Evolutionary conservation across 495 filamentous ascomycete species (phyloP), one percentile per base, ranked within the genome.

Genomic region (Echria macrotheca): DNA sequence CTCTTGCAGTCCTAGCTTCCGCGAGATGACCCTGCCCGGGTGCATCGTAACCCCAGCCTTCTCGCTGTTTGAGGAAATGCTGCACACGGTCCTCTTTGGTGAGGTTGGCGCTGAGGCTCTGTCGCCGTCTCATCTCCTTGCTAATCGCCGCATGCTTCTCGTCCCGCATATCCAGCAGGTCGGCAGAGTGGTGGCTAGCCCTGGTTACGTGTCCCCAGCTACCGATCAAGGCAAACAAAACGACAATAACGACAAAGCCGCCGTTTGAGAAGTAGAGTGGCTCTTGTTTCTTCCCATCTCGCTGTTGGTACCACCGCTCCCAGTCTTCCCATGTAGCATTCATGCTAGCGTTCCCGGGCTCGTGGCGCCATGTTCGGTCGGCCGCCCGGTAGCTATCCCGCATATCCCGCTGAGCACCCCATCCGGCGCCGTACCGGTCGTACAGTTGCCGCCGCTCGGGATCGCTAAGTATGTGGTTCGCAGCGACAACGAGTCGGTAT

Each of bases 241-340:
- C 69, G 5, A 96, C 63, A 18, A 95, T 64, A 5, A 70, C 64
- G 12, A 83, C 66, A 58, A 98, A 96, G n/a, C 76, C 76, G 14
- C 76, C 71, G 55, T 95, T 93, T 26, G 84, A 85, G 50, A 85
- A 71, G 57, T 78, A 85, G 29, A 84, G 61, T n/a, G 84, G 76
- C 39, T 78, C 65, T 38, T 83, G 79, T 33, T 76, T 68, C 29
- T 59, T 65, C 33, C 75, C 72, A 32, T 72, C 64, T 23, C 60
- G 61, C 26, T 80, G 71, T 18, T 79, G 70, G 56, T 88, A 79
- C 85, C 87, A 98, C 32, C 75, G 76, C 69, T 98, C 91, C 93
- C 94, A 98, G 62, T 98, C 94, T 60, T 98, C 93, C 93, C 93
- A 98, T 0, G 91, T 98, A 10, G 89, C 94, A 60, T 96, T 96